Percentiles rank a stretch among this genome's conserved stretches.
phyloP scores from a whole-genome alignment of 116 monocot genomes.

The Trichopus zeylanicus region DNA sequence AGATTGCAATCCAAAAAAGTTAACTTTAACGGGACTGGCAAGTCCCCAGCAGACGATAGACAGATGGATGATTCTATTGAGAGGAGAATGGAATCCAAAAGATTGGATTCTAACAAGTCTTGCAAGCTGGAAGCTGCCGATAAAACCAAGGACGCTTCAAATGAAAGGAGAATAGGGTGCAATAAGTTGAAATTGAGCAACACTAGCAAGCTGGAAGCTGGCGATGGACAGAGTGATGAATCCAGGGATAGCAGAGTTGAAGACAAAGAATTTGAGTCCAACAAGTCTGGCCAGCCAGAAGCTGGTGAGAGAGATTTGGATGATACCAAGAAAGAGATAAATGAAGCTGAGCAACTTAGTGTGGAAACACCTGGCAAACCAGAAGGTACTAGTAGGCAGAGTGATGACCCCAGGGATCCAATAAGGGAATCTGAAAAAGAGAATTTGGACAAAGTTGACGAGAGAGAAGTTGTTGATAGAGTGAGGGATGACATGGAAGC shows the following conservation, averaged over 20 bases:
- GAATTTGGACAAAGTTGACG: not conserved
- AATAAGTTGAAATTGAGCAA: no score
- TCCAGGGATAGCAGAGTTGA: no score
- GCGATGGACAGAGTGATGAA: no score
- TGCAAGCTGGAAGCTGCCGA: not conserved
- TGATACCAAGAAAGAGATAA: no score
- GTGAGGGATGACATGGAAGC: not conserved
- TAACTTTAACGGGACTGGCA: not conserved
- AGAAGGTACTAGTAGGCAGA: not conserved
- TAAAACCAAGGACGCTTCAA: not conserved
- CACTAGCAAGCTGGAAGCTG: no score
- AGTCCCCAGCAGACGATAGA: not conserved
- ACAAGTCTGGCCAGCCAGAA: no score
- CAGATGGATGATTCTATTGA: not conserved
- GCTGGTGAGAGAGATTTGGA: no score
- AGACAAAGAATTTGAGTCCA: no score
- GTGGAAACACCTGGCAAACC: no score
- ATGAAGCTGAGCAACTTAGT: no score
- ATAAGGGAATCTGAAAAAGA: not conserved
- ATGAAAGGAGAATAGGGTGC: no score
- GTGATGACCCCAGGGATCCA: not conserved
- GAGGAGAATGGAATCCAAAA: not conserved
- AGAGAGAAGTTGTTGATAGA: conserved; percentile 1
- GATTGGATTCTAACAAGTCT: not conserved
- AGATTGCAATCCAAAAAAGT: not conserved